Evolutionary conservation across 495 filamentous ascomycete genomes (phyloP), one percentile per base, ranked within the genome.

Genomic region (Penicillium parvum): DNA sequence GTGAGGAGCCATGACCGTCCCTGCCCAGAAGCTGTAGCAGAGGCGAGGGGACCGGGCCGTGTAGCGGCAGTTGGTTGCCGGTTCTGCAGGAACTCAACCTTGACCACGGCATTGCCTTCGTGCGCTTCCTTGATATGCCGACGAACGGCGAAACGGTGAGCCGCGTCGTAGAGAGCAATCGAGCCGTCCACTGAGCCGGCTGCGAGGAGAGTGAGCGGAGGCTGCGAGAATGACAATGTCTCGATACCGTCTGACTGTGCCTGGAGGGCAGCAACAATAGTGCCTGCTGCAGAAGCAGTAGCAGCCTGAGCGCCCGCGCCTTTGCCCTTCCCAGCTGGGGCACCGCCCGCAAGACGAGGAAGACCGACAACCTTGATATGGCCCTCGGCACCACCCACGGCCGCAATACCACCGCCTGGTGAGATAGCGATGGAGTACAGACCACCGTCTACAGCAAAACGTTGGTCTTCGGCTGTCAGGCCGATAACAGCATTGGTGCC

Each of bases 371-470:
- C 75, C 46, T 84, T 81, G 61, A 96, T 82, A 30, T 82, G 75
- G 22, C 94, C 94, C 28, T 79, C 84, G 1, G 87, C 90, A 48
- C 94, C 94, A 36, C 92, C 94, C 1, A 86, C 87, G 0, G 86
- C 94, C 4, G 86, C 80, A 52, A 95, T 82, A 0, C 81, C 71
- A 18, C 86, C 85, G 12, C 73, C 74, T 0, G 94, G 90, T 4
- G 88, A 77, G 36, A 96, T 68, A 19, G 86, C 87, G 36, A 96
- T 78, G 8, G 83, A 86, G 73, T 84, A 97, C 4, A 97, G 69
- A 2, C 94, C 94, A 15, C 90, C 94, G 26, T 96, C 89, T 25
- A 99, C 83, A 2, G 77, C 80, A 63, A 97, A 98, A 14, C 92
- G 79, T 64, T 95, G 86, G 61, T 99, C 94, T 32, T 76, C 72